phyloP scores from a whole-genome alignment of 2,329 filamentous ascomycete genomes.

The Xylariaceae sp. region DNA sequence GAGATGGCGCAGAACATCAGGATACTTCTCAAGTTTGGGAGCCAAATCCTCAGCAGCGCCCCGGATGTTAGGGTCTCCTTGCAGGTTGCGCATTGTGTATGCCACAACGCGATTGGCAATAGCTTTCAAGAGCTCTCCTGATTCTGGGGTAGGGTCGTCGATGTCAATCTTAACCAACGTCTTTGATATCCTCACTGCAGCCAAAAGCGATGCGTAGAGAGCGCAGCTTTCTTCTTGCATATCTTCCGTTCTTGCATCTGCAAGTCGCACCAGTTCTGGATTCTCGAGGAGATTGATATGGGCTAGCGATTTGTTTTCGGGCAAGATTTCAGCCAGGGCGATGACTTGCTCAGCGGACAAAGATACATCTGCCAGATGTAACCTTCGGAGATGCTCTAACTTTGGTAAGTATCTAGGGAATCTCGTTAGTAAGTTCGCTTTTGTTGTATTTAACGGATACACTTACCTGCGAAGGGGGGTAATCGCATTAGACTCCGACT shows the following conservation, averaged over 20 bases:
- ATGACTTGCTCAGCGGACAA: slow-evolving; percentile 87
- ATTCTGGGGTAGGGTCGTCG: slow-evolving; percentile 75
- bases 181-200: slow-evolving; percentile 77
- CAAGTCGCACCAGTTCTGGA: slow-evolving; percentile 63
- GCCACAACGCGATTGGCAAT: slow-evolving; percentile 92
- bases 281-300: slow-evolving; percentile 89
- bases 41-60: slow-evolving; percentile 30
- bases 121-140: slow-evolving; percentile 87
- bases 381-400: slow-evolving; percentile 70
- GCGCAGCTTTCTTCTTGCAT: slow-evolving; percentile 91
- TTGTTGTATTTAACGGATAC: neutral
- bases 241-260: slow-evolving; percentile 71
- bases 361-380: slow-evolving; percentile 81
- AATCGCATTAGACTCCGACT: slow-evolving; percentile 67
- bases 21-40: slow-evolving; percentile 48
- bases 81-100: slow-evolving; percentile 89
- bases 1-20: slow-evolving; percentile 81
- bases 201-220: slow-evolving; percentile 85
- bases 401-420: slow-evolving; percentile 71
- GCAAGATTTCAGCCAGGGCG: slow-evolving; percentile 82
- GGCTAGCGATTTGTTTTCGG: slow-evolving; percentile 75
- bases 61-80: slow-evolving; percentile 57
- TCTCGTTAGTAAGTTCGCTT: slow-evolving; percentile 12
- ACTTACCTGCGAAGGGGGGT: slow-evolving; percentile 68
- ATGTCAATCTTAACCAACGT: slow-evolving; percentile 88